Conservation (phyloP, 2,329 filamentous ascomycete species). For the Dendryphion nanum region DNA sequence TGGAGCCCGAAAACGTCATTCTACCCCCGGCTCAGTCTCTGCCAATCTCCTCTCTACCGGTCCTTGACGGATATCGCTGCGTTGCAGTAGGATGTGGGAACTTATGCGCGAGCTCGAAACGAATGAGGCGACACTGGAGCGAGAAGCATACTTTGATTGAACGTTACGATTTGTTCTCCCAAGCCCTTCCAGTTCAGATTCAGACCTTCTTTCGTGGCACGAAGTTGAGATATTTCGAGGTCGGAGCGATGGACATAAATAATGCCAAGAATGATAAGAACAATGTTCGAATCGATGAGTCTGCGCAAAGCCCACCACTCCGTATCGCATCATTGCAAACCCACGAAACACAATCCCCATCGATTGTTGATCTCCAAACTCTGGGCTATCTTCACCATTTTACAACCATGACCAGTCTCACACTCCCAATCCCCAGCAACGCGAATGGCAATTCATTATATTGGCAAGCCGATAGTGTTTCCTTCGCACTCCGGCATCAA, state of each 20-base stretch:
- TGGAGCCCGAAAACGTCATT: constrained; percentile 31
- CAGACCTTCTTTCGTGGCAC: constrained; percentile 42
- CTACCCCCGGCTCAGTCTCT: constrained; percentile 17
- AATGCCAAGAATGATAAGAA: not conserved
- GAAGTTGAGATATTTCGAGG: constrained; percentile 40
- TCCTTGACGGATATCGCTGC: constrained; percentile 32
- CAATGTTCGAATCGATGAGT: not conserved
- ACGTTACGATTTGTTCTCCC: constrained; percentile 2
- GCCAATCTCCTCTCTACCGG: constrained; percentile 27
- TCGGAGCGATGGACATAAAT: constrained; percentile 7
- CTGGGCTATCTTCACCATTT: constrained; percentile 29
- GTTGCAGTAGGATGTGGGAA: constrained; percentile 20
- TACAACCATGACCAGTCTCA: constrained; percentile 14
- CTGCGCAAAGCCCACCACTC: not conserved
- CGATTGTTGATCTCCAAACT: constrained; percentile 16
- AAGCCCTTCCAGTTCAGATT: constrained; percentile 19
- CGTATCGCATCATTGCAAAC: not conserved
- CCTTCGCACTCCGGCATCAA: constrained; percentile 12
- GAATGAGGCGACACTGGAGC: constrained; percentile 35
- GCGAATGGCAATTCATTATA: constrained; percentile 7
- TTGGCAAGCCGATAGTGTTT: constrained; percentile 18
- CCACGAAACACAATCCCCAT: not conserved
- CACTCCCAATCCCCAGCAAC: constrained; percentile 7
- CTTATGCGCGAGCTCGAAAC: constrained; percentile 35
- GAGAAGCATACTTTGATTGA: constrained; percentile 20